Conservation (phyloP, 75 land plant genomes). For the Picea glauca region DNA sequence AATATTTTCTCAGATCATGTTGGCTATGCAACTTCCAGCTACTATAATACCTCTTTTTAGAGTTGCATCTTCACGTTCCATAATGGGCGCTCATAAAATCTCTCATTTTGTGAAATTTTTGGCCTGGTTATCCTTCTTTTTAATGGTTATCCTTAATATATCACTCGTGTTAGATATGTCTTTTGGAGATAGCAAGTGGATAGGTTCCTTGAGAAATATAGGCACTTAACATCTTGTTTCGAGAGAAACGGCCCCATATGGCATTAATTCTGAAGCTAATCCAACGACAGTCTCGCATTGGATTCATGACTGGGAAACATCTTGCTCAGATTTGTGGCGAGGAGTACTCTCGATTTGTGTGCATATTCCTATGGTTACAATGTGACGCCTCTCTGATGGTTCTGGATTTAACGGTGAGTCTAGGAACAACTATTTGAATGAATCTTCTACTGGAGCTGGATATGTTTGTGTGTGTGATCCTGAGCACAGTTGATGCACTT, state of each 20-base stretch:
- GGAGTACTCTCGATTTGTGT: conserved; percentile 58
- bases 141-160: conserved; percentile 46
- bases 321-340: conserved; percentile 63
- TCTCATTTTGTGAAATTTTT: too few relatives aligned
- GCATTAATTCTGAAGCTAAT: too few relatives aligned
- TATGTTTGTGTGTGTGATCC: conserved; percentile 37
- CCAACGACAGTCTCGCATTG: too few relatives aligned
- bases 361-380: conserved; percentile 57
- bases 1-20: conserved; percentile 64
- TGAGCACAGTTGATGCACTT: conserved; percentile 40
- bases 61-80: conserved; percentile 63
- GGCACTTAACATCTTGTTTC: too few relatives aligned
- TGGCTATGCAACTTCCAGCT: conserved; percentile 84
- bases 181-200: too few relatives aligned
- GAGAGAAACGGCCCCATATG: too few relatives aligned
- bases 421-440: conserved; percentile 68
- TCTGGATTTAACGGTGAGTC: conserved; percentile 65
- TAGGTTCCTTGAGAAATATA: too few relatives aligned
- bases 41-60: conserved; percentile 76
- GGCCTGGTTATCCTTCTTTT: conserved; percentile 17
- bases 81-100: conserved; percentile 11
- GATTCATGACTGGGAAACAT: too few relatives aligned
- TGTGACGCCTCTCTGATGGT: conserved; percentile 57
- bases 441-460: conserved; percentile 58
- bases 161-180: too few relatives aligned